Evolutionary conservation across 257 asterid species (phyloP).

Genomic region (Plantago major): DNA sequence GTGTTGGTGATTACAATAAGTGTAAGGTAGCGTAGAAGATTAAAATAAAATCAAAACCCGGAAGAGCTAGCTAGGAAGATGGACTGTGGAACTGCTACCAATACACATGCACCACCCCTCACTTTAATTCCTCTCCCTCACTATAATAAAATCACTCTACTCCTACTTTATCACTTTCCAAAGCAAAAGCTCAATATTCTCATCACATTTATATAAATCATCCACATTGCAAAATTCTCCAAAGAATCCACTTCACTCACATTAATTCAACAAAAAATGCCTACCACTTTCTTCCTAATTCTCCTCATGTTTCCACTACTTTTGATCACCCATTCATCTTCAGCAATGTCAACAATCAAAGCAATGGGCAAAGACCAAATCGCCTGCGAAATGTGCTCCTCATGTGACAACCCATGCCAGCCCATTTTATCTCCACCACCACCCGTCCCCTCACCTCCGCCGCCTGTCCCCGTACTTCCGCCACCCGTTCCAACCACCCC

Average conservation of each 20-base stretch:
- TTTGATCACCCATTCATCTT: conserved; percentile 5
- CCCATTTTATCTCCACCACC: conserved; percentile 53
- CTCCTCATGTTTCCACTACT: conserved; percentile 24
- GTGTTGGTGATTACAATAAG: neutral
- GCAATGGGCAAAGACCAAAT: conserved; percentile 50
- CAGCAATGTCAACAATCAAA: conserved; percentile 36
- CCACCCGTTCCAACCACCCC: conserved; percentile 13
- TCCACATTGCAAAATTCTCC: conserved; percentile 10
- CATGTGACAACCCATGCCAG: conserved; percentile 73
- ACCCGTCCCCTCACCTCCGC: conserved; percentile 32
- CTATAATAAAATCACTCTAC: conserved; percentile 14
- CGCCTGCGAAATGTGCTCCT: conserved; percentile 62
- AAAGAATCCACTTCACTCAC: neutral
- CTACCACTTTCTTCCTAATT: conserved; percentile 8
- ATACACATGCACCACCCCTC: conserved; percentile 23
- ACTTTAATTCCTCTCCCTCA: neutral
- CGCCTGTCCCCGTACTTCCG: conserved; percentile 27
- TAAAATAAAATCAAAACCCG: conserved; percentile 6
- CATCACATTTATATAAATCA: no score
- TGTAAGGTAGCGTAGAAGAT: conserved; percentile 25
- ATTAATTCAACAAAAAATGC: conserved; percentile 23
- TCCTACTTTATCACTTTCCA: neutral
- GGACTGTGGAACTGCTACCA: conserved; percentile 24
- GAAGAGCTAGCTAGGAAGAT: no score
- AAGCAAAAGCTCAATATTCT: neutral